These are phyloP conservation scores for Fusarium sterilihyphosum DNA, from an alignment of 2,329 filamentous ascomycete genomes.

Conservation along the genomic window DNA sequence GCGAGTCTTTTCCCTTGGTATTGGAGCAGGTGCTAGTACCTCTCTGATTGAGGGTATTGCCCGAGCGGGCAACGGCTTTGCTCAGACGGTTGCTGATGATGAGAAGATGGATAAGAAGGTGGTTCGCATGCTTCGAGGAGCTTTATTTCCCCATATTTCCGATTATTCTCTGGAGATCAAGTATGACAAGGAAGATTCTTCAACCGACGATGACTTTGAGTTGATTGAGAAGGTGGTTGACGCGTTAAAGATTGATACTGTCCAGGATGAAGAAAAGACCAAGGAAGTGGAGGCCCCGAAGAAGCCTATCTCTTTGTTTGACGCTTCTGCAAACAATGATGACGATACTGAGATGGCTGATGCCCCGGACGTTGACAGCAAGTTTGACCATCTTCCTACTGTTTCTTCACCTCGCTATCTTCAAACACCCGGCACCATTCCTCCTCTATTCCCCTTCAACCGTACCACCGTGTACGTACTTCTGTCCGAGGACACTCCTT, in stretches of 20 bases:
- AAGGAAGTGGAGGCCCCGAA: constrained; percentile 35
- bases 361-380: constrained; percentile 40
- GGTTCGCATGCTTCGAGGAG: constrained; percentile 78
- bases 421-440: constrained; percentile 71
- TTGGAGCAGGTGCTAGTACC: constrained; percentile 62
- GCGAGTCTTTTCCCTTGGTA: constrained; percentile 65
- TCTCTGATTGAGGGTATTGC: constrained; percentile 65
- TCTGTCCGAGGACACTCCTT: constrained; percentile 60
- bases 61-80: constrained; percentile 64
- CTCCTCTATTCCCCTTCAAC: constrained; percentile 73
- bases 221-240: constrained; percentile 68
- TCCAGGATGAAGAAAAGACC: neutral
- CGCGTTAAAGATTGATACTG: constrained; percentile 52
- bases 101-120: constrained; percentile 77
- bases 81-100: constrained; percentile 68
- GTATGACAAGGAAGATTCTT: constrained; percentile 52
- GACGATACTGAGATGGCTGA: constrained; percentile 47
- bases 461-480: constrained; percentile 74
- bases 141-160: constrained; percentile 71
- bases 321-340: constrained; percentile 57
- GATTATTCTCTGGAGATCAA: constrained; percentile 73
- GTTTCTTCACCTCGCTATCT: constrained; percentile 66
- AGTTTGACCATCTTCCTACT: constrained; percentile 62
- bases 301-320: constrained; percentile 68
- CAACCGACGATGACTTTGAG: constrained; percentile 65